Percentiles rank a stretch among this genome's conserved stretches.
These are phyloP conservation scores for Chalaropsis ovoidea DNA, from an alignment of 2,329 filamentous ascomycete species.

Conservation along the genomic window DNA sequence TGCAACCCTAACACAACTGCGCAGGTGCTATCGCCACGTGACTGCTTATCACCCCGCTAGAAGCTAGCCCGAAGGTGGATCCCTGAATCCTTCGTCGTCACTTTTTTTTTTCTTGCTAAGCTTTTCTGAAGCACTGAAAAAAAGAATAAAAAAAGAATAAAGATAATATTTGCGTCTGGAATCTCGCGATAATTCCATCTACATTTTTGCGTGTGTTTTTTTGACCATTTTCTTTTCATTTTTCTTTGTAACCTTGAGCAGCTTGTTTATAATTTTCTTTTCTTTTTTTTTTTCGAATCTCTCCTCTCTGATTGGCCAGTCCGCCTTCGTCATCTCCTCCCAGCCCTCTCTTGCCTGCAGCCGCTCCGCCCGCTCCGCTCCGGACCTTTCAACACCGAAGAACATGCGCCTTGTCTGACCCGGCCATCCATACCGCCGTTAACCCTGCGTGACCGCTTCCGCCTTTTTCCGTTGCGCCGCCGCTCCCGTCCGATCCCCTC, in stretches of 20 bases:
- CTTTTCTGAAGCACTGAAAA: neutral
- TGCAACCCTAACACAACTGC: neutral
- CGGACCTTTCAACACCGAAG: neutral
- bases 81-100: constrained; percentile 20
- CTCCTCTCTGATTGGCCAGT: too few relatives aligned
- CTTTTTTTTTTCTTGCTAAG: neutral
- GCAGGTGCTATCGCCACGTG: constrained; percentile 20
- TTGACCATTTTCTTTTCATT: neutral
- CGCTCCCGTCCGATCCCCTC: neutral
- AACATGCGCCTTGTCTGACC: constrained; percentile 1
- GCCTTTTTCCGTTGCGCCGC: neutral
- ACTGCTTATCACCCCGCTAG: constrained; percentile 24
- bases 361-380: too few relatives aligned
- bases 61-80: constrained; percentile 21
- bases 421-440: neutral
- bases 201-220: neutral
- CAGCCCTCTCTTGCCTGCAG: neutral
- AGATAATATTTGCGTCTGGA: too few relatives aligned
- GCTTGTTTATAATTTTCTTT: neutral
- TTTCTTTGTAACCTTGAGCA: too few relatives aligned
- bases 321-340: too few relatives aligned
- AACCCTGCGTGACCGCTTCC: neutral
- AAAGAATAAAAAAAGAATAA: too few relatives aligned
- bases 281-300: too few relatives aligned
- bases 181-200: too few relatives aligned